A percentile compares a stretch with the other conserved stretches of the same genome.
These are phyloP conservation scores for Tricholoma hemisulphureum DNA, from an alignment of 768 basidiomycete genomes.

Conservation along the genomic window DNA sequence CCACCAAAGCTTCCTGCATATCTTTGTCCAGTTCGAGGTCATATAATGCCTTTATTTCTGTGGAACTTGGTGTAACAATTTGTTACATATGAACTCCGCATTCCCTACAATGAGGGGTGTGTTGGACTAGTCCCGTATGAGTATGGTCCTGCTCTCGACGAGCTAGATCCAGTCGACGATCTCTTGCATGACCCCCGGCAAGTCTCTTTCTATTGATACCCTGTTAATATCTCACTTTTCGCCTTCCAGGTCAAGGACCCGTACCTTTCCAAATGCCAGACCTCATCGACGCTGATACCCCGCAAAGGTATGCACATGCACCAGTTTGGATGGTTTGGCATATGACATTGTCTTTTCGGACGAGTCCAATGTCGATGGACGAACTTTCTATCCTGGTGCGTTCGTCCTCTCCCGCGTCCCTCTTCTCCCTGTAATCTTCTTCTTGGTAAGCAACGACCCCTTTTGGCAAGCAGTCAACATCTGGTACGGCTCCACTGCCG, in stretches of 20 bases:
- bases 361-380: slow-evolving; percentile 62
- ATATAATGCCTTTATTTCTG: no score
- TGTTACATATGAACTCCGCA: no score
- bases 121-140: no score
- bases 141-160: no score
- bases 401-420: neutral
- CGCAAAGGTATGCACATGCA: no score
- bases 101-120: no score
- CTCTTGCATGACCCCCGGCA: slow-evolving; percentile 51
- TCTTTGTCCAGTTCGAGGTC: no score
- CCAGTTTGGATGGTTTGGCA: slow-evolving; percentile 66
- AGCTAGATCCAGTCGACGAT: no score
- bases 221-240: slow-evolving; percentile 24
- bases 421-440: slow-evolving; percentile 38
- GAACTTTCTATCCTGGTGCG: slow-evolving; percentile 19
- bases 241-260: slow-evolving; percentile 53
- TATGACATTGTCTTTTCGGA: slow-evolving; percentile 72
- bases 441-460: slow-evolving; percentile 53
- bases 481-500: slow-evolving; percentile 71
- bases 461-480: slow-evolving; percentile 71
- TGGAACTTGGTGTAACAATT: no score
- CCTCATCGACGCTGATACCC: no score
- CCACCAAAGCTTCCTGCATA: slow-evolving; percentile 14
- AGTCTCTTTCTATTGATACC: slow-evolving; percentile 61
- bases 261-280: slow-evolving; percentile 54